phyloP scores from a whole-genome alignment of 1,284 basidiomycete genomes.

The Trametes sp. region DNA sequence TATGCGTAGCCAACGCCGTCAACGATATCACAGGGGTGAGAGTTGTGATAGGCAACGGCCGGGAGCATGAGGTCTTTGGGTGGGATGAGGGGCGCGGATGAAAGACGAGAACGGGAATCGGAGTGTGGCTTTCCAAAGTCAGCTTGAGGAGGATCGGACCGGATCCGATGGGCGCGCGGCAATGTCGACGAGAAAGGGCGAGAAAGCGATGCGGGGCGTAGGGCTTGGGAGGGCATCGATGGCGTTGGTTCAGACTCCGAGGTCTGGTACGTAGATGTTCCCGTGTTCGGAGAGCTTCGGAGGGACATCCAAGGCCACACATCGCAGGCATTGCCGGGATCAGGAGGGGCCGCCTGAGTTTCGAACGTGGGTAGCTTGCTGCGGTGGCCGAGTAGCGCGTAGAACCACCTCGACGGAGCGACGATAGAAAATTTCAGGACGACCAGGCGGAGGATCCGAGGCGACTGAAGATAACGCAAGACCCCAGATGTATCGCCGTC shows the following conservation, averaged over 20 bases:
- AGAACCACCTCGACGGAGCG: not conserved
- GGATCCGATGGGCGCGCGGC: conserved; percentile 18
- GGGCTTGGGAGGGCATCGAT: conserved; percentile 13
- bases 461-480: conserved; percentile 2
- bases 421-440: conserved; percentile 8
- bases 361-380: not conserved
- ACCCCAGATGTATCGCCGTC: conserved; percentile 5
- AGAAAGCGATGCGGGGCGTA: conserved; percentile 14
- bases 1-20: not conserved
- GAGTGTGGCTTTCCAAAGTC: not conserved
- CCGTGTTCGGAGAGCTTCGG: not conserved
- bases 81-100: conserved; percentile 4
- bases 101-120: conserved; percentile 1
- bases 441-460: conserved; percentile 16
- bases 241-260: conserved; percentile 20
- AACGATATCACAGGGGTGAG: not conserved
- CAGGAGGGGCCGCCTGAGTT: conserved; percentile 7
- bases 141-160: conserved; percentile 21
- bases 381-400: conserved; percentile 4
- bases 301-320: conserved; percentile 5
- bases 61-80: conserved; percentile 10
- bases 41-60: conserved; percentile 5
- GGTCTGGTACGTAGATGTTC: conserved; percentile 8
- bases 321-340: conserved; percentile 7
- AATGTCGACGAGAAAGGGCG: not conserved